These are phyloP conservation scores for Diaporthe aspalathi DNA, from an alignment of 2,329 filamentous ascomycete species.

Conservation along the genomic window DNA sequence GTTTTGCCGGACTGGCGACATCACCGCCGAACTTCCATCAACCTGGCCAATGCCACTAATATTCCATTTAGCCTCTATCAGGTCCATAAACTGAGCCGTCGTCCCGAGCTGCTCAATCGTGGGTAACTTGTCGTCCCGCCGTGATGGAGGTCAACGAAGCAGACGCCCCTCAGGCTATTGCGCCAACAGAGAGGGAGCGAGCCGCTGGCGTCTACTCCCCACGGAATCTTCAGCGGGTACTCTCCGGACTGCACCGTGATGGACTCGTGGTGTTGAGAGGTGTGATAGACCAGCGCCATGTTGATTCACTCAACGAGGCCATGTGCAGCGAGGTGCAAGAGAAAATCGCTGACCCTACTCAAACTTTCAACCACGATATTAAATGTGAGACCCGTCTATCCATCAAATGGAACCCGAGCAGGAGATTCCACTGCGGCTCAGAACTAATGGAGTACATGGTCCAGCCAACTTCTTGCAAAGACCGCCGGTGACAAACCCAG, in stretches of 20 bases:
- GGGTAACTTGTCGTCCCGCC: too few relatives aligned
- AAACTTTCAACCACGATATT: conserved; percentile 43
- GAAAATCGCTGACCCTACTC: conserved; percentile 38
- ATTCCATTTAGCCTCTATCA: too few relatives aligned
- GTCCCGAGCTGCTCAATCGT: neutral
- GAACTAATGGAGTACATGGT: neutral
- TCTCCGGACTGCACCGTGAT: conserved; percentile 43
- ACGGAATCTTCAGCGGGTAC: conserved; percentile 38
- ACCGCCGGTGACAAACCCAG: conserved; percentile 49
- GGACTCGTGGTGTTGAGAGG: conserved; percentile 43
- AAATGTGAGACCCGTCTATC: conserved; percentile 41
- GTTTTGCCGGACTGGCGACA: neutral
- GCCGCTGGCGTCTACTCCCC: conserved; percentile 31
- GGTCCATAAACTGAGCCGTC: neutral
- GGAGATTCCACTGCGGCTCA: too few relatives aligned
- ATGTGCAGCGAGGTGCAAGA: conserved; percentile 42
- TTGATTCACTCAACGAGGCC: conserved; percentile 40
- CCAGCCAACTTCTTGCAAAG: conserved; percentile 54
- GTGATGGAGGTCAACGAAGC: neutral
- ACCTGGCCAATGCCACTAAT: too few relatives aligned
- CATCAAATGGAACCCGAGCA: too few relatives aligned
- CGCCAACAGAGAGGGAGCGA: conserved; percentile 34
- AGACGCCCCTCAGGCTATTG: conserved; percentile 34
- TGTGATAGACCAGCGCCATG: conserved; percentile 40
- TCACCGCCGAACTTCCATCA: neutral